Evolutionary conservation across 495 filamentous ascomycete genomes (phyloP).

Genomic region (Neurospora sp.): DNA sequence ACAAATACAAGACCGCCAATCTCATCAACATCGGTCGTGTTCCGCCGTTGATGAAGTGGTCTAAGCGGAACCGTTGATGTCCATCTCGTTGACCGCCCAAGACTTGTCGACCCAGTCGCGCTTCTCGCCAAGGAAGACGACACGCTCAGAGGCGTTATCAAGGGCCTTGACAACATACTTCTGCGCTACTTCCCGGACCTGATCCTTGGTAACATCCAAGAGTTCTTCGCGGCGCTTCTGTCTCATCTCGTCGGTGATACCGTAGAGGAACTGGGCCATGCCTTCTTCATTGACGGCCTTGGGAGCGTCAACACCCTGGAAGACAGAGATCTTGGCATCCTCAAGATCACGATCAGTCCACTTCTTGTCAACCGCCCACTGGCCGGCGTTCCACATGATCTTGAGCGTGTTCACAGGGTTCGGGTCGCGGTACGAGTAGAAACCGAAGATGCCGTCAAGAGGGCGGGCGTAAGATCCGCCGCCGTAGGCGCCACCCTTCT

Average conservation of each 20-base stretch:
- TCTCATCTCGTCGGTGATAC: conserved; percentile 81
- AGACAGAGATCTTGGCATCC: conserved; percentile 90
- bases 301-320: conserved; percentile 93
- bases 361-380: conserved; percentile 70
- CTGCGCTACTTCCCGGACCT: conserved; percentile 74
- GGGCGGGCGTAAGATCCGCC: conserved; percentile 76
- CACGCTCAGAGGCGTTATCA: conserved; percentile 35
- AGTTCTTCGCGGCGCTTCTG: conserved; percentile 77
- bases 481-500: conserved; percentile 96
- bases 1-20: conserved; percentile 12
- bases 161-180: conserved; percentile 68
- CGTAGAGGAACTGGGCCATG: conserved; percentile 72
- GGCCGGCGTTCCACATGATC: conserved; percentile 74
- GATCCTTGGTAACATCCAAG: conserved; percentile 73
- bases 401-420: conserved; percentile 81
- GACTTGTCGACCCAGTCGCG: conserved; percentile 59
- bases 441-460: conserved; percentile 77
- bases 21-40: not conserved
- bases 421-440: conserved; percentile 96
- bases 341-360: conserved; percentile 87
- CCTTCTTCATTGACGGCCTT: conserved; percentile 81
- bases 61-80: conserved; percentile 32
- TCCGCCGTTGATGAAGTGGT: not conserved
- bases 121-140: conserved; percentile 77
- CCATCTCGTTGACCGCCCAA: conserved; percentile 44